Evolutionary conservation across 768 basidiomycete species (phyloP).

Genomic region (Mycena pura): DNA sequence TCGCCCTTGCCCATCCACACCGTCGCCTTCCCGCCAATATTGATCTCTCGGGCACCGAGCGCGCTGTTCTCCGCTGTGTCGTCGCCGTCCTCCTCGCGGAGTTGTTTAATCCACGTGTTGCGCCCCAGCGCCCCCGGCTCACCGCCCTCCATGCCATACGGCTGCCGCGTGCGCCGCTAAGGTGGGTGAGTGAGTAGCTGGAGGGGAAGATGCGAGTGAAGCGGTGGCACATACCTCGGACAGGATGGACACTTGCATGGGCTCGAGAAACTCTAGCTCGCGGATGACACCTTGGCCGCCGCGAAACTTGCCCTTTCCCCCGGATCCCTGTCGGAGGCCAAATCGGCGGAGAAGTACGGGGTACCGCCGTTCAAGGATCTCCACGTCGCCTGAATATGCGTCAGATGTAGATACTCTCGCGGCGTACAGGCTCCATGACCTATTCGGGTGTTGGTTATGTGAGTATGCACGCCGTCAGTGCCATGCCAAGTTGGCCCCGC

Average conservation of each 20-base stretch:
- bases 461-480: slow-evolving; percentile 91
- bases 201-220: background rate
- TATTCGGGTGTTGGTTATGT: slow-evolving; percentile 92
- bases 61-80: slow-evolving; percentile 46
- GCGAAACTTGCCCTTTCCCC: slow-evolving; percentile 71
- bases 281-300: slow-evolving; percentile 89
- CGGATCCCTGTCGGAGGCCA: slow-evolving; percentile 72
- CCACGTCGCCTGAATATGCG: slow-evolving; percentile 66
- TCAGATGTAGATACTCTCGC: background rate
- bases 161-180: slow-evolving; percentile 83
- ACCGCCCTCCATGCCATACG: slow-evolving; percentile 88
- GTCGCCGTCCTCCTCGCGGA: slow-evolving; percentile 73
- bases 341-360: slow-evolving; percentile 90
- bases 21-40: slow-evolving; percentile 89
- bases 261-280: slow-evolving; percentile 82
- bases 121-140: slow-evolving; percentile 71
- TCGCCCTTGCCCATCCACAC: slow-evolving; percentile 91
- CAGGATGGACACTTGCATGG: slow-evolving; percentile 86
- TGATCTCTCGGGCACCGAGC: slow-evolving; percentile 63
- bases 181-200: background rate
- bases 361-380: slow-evolving; percentile 92
- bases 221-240: slow-evolving; percentile 68
- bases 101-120: slow-evolving; percentile 88
- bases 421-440: too few relatives aligned
- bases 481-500: slow-evolving; percentile 92